phyloP scores from a whole-genome alignment of 306 rosid species.

The Acacia acuminata region DNA sequence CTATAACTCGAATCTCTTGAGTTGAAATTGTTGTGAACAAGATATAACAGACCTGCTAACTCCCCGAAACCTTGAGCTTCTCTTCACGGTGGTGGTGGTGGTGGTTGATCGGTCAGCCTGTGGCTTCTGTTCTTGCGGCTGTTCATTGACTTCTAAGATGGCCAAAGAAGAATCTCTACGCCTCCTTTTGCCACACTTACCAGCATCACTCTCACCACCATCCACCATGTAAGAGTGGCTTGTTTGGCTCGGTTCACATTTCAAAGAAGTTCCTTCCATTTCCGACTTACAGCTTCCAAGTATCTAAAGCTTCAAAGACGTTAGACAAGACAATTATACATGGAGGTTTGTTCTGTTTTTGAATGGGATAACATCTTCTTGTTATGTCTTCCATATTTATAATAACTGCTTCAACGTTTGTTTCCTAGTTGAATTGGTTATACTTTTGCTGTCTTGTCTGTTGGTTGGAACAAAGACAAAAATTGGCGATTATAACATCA shows the following conservation, averaged over 20 bases:
- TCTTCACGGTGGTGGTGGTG: conserved; percentile 68
- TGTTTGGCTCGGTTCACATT: conserved; percentile 43
- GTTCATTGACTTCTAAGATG: conserved; percentile 31
- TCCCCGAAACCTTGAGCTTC: conserved; percentile 86
- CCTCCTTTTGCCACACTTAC: conserved; percentile 53
- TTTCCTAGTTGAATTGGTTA: conserved; percentile 33
- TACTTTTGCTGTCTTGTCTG: conserved; percentile 28
- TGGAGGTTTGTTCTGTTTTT: conserved; percentile 6
- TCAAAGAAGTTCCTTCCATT: conserved; percentile 55
- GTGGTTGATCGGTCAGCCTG: conserved; percentile 46
- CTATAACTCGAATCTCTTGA: not conserved
- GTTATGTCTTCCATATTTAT: conserved; percentile 28
- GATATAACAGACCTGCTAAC: conserved; percentile 60
- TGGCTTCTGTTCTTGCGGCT: conserved; percentile 25
- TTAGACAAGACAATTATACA: not conserved
- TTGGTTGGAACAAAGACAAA: conserved; percentile 27
- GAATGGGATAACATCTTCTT: conserved; percentile 24
- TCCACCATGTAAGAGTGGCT: not conserved
- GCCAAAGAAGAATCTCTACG: conserved; percentile 44
- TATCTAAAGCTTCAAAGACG: conserved; percentile 2
- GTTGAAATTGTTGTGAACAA: not conserved
- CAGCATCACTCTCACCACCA: conserved; percentile 35
- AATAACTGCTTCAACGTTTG: conserved; percentile 3
- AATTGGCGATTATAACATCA: conserved; percentile 49
- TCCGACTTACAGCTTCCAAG: conserved; percentile 12